Evolutionary conservation across 257 asterid species (phyloP).

Genomic region (Fraxinus excelsior): DNA sequence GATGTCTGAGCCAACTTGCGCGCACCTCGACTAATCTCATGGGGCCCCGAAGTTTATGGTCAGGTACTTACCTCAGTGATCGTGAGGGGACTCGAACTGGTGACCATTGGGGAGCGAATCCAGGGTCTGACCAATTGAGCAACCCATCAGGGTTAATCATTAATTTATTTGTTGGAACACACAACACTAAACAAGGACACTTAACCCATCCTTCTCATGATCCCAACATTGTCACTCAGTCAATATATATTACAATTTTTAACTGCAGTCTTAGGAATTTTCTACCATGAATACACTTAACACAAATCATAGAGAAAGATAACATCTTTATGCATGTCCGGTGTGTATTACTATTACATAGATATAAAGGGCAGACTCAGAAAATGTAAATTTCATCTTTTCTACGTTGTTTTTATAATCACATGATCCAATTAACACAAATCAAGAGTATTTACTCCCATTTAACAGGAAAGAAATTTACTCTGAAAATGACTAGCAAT

Average conservation of each 20-base stretch:
- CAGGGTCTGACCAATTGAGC: too few species aligned
- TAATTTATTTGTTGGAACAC: not conserved
- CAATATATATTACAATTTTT: not conserved
- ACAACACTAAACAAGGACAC: not conserved
- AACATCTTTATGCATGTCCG: not conserved
- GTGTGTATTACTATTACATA: not conserved
- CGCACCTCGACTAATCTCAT: too few species aligned
- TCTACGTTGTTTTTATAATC: not conserved
- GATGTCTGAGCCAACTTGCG: too few species aligned
- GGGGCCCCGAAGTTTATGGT: too few species aligned
- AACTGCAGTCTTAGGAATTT: not conserved
- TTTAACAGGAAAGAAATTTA: not conserved
- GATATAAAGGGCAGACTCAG: not conserved
- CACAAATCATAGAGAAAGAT: not conserved
- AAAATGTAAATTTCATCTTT: not conserved
- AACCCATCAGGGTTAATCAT: too few species aligned
- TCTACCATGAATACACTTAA: not conserved
- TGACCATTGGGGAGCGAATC: too few species aligned
- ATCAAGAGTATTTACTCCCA: not conserved
- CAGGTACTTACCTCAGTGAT: too few species aligned
- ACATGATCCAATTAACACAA: not conserved
- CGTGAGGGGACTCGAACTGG: too few species aligned
- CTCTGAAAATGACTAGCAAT: not conserved
- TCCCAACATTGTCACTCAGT: not conserved
- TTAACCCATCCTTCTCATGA: not conserved